Evolutionary conservation across 192 early-diverging fungal species (phyloP).

Genomic region (Umbelopsis sp.): DNA sequence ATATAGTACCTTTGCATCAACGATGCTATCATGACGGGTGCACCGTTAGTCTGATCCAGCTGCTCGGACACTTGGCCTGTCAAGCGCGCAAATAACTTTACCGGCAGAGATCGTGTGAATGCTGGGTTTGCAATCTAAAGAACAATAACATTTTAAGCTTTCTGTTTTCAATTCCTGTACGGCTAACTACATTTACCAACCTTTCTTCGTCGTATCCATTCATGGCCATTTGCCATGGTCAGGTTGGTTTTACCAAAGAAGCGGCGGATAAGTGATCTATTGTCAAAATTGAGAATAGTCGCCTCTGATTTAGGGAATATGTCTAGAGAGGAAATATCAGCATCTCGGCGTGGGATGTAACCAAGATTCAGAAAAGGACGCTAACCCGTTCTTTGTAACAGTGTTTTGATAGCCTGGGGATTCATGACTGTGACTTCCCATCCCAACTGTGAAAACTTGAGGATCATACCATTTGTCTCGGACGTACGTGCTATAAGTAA

Average conservation of each 20-base stretch:
- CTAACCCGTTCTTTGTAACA: background rate
- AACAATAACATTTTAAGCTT: background rate
- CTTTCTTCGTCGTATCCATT: slow-evolving; percentile 21
- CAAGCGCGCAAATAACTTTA: slow-evolving; percentile 15
- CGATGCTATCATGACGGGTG: background rate
- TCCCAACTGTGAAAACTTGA: background rate
- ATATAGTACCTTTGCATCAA: background rate
- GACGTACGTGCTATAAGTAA: background rate
- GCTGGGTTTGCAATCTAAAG: slow-evolving; percentile 25
- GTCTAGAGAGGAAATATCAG: background rate
- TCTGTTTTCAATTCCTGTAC: background rate
- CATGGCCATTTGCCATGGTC: slow-evolving; percentile 18
- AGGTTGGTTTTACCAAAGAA: slow-evolving; percentile 28
- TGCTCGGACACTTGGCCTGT: background rate
- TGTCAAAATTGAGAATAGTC: background rate
- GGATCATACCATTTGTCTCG: background rate
- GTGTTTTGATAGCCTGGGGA: background rate
- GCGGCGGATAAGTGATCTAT: background rate
- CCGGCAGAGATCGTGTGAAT: slow-evolving; percentile 26
- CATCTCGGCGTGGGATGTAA: background rate
- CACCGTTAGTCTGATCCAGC: slow-evolving; percentile 5
- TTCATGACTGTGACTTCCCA: slow-evolving; percentile 4
- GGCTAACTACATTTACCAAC: background rate
- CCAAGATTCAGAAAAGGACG: background rate
- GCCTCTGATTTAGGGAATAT: background rate